Conservation (phyloP, 495 filamentous ascomycete species). For the Penicillium goetzii region DNA sequence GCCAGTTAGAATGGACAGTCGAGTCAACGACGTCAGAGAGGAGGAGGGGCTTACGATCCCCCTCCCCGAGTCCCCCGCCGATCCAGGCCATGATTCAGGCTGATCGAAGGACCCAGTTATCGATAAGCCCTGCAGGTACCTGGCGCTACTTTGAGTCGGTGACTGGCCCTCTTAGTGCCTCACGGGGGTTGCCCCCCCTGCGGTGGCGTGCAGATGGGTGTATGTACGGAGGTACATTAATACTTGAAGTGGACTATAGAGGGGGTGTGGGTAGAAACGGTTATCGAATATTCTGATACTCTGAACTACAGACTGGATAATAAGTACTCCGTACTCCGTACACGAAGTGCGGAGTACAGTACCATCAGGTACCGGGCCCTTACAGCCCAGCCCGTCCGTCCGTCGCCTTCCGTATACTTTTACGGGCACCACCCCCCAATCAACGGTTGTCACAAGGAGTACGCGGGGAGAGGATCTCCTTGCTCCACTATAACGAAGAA, state of each 20-base stretch:
- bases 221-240: not conserved
- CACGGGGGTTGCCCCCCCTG: slow-evolving; percentile 25
- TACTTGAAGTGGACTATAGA: not conserved
- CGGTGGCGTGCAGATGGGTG: slow-evolving; percentile 4
- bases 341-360: slow-evolving; percentile 20
- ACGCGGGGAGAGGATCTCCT: slow-evolving; percentile 5
- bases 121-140: slow-evolving; percentile 41
- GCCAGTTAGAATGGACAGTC: not conserved
- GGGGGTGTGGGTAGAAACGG: not conserved
- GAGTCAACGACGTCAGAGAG: slow-evolving; percentile 28
- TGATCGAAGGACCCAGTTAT: slow-evolving; percentile 11
- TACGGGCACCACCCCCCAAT: not conserved
- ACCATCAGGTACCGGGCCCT: slow-evolving; percentile 35
- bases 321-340: not conserved
- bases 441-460: slow-evolving; percentile 5
- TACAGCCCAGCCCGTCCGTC: not conserved
- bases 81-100: slow-evolving; percentile 22
- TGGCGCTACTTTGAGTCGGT: slow-evolving; percentile 29
- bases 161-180: not conserved
- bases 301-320: not conserved
- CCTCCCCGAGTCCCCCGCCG: slow-evolving; percentile 1
- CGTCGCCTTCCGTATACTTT: not conserved
- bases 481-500: not conserved
- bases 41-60: not conserved
- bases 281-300: not conserved